phyloP scores from a whole-genome alignment of 192 early-diverging fungal genomes.

The Lobosporangium transversale region DNA sequence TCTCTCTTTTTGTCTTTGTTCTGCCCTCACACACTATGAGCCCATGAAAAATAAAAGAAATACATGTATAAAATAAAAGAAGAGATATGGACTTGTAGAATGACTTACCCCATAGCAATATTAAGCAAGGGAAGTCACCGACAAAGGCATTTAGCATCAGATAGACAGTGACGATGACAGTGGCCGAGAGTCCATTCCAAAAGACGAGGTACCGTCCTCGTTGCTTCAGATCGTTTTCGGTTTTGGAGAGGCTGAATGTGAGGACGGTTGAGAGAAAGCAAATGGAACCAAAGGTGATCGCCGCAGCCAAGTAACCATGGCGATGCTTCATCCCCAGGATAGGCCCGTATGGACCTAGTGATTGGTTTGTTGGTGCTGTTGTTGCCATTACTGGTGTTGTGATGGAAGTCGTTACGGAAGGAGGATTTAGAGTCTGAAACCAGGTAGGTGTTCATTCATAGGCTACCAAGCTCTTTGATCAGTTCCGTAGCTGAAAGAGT shows the following conservation, averaged over 20 bases:
- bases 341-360: slow-evolving; percentile 29
- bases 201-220: slow-evolving; percentile 50
- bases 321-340: slow-evolving; percentile 24
- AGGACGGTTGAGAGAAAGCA: slow-evolving; percentile 33
- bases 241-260: slow-evolving; percentile 36
- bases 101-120: slow-evolving; percentile 48
- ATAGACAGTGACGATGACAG: slow-evolving; percentile 36
- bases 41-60: neutral
- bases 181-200: slow-evolving; percentile 47
- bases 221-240: slow-evolving; percentile 47
- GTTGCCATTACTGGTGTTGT: neutral
- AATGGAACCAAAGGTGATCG: slow-evolving; percentile 30
- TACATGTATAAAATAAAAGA: neutral
- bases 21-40: neutral
- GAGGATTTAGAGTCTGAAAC: too few species aligned
- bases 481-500: too few species aligned
- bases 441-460: too few species aligned
- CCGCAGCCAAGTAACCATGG: slow-evolving; percentile 24
- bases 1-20: neutral
- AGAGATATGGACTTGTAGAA: too few species aligned
- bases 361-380: neutral
- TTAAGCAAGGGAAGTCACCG: slow-evolving; percentile 46
- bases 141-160: slow-evolving; percentile 44
- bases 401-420: too few species aligned
- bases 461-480: too few species aligned